Percentiles rank a stretch among this genome's conserved stretches.
Conservation (phyloP, 1,284 basidiomycete species). For the Coniophora puteana region DNA sequence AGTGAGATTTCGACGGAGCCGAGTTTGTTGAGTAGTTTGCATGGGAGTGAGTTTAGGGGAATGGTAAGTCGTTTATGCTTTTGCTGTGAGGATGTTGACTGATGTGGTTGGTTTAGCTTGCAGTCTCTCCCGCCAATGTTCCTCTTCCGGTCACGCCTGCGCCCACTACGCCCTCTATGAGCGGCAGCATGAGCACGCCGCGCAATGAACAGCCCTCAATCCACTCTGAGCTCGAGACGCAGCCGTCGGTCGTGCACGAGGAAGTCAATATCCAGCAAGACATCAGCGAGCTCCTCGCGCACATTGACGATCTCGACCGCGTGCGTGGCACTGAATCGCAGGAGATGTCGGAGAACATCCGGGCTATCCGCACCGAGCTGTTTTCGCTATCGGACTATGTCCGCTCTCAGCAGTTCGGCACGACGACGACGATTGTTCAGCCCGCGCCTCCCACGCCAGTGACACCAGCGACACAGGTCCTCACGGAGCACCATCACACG, state of each 20-base stretch:
- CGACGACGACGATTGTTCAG: no score
- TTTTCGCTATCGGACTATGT: slow-evolving; percentile 48
- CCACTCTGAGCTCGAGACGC: slow-evolving; percentile 49
- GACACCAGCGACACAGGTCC: slow-evolving; percentile 30
- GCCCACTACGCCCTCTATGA: slow-evolving; percentile 38
- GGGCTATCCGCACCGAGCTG: slow-evolving; percentile 59
- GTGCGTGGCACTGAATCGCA: slow-evolving; percentile 55
- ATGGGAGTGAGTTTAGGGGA: slow-evolving; percentile 26
- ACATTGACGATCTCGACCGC: slow-evolving; percentile 59
- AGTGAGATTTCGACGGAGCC: slow-evolving; percentile 46
- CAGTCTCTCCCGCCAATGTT: slow-evolving; percentile 28
- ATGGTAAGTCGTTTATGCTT: slow-evolving; percentile 26
- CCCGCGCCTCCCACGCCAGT: slow-evolving; percentile 35
- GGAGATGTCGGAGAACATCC: slow-evolving; percentile 58
- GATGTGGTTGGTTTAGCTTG: slow-evolving; percentile 12
- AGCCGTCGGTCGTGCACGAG: slow-evolving; percentile 26
- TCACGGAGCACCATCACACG: slow-evolving; percentile 6
- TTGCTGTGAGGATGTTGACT: slow-evolving; percentile 14
- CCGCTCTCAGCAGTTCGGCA: slow-evolving; percentile 24
- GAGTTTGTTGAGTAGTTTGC: slow-evolving; percentile 43
- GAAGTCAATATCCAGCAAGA: slow-evolving; percentile 56
- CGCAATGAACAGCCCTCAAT: slow-evolving; percentile 57
- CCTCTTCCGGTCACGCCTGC: slow-evolving; percentile 36
- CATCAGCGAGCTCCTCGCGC: slow-evolving; percentile 60
- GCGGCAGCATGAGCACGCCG: slow-evolving; percentile 62